Evolutionary conservation across 768 basidiomycete genomes (phyloP).

Genomic region (Podaxis sp.): DNA sequence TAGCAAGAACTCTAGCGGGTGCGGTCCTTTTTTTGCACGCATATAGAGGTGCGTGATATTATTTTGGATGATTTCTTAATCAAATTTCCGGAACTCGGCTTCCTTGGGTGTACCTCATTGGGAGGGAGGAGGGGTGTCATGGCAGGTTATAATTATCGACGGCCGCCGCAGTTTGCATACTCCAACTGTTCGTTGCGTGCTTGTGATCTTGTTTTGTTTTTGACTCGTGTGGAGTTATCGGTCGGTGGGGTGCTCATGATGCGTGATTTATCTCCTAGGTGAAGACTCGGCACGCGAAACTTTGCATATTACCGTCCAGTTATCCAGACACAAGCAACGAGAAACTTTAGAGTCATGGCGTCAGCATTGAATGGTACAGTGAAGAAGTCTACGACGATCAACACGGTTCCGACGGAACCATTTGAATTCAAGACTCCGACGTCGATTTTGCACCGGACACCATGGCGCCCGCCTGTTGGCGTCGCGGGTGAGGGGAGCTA

Average conservation of each 20-base stretch:
- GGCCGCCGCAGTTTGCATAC: too few relatives aligned
- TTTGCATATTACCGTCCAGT: background rate
- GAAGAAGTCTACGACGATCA: constrained; percentile 6
- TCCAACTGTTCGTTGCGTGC: too few relatives aligned
- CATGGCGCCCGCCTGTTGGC: constrained; percentile 73
- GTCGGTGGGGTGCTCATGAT: background rate
- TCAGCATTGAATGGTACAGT: background rate
- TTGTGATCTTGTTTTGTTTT: background rate
- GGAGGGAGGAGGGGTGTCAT: background rate
- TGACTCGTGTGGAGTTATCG: background rate
- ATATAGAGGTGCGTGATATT: background rate
- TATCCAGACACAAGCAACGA: background rate
- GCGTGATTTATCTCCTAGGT: background rate
- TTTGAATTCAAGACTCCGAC: constrained; percentile 5
- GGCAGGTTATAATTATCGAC: background rate
- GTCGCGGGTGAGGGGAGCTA: constrained; percentile 66
- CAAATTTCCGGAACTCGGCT: background rate
- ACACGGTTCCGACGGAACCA: constrained; percentile 3
- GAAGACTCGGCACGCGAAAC: background rate
- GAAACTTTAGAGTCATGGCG: background rate
- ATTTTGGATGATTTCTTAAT: background rate
- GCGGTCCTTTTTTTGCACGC: background rate
- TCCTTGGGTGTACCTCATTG: background rate
- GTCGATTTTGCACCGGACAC: constrained; percentile 63
- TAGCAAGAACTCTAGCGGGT: background rate